phyloP scores from a whole-genome alignment of 2,329 filamentous ascomycete species.

The Aspergillus pseudonomiae region DNA sequence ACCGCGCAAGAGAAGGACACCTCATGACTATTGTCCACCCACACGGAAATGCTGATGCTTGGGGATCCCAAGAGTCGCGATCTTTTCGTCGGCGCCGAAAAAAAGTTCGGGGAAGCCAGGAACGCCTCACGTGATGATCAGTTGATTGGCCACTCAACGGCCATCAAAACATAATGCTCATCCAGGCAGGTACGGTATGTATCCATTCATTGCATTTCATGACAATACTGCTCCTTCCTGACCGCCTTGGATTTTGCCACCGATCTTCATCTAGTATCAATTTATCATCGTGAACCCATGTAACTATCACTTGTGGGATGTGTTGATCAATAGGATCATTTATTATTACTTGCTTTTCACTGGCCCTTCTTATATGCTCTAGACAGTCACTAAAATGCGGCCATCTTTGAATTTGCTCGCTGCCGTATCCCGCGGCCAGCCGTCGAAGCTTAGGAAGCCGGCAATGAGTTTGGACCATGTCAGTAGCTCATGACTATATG shows the following conservation, averaged over 20 bases:
- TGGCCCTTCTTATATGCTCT: not conserved
- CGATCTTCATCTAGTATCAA: not conserved
- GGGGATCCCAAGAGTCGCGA: slow-evolving; percentile 24
- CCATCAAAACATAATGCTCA: not conserved
- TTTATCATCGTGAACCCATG: not conserved
- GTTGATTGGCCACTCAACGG: slow-evolving; percentile 23
- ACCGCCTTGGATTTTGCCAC: slow-evolving; percentile 19
- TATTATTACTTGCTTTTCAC: not conserved
- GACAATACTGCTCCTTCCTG: not conserved
- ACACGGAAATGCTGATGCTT: slow-evolving; percentile 27
- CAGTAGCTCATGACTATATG: slow-evolving; percentile 15
- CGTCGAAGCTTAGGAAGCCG: slow-evolving; percentile 41
- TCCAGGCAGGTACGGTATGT: not conserved
- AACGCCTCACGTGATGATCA: slow-evolving; percentile 34
- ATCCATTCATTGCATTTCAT: slow-evolving; percentile 5
- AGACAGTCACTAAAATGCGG: slow-evolving; percentile 30
- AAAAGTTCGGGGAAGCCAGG: slow-evolving; percentile 44
- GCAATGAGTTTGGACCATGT: slow-evolving; percentile 45
- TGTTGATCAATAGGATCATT: not conserved
- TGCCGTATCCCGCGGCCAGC: slow-evolving; percentile 30
- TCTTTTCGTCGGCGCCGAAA: slow-evolving; percentile 32
- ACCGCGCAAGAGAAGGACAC: slow-evolving; percentile 45
- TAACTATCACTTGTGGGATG: not conserved
- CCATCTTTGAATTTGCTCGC: slow-evolving; percentile 31
- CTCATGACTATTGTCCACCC: slow-evolving; percentile 40